Percentiles rank a stretch among this genome's conserved stretches.
Conservation (phyloP, 139 green algal species). For the Chara braunii region DNA sequence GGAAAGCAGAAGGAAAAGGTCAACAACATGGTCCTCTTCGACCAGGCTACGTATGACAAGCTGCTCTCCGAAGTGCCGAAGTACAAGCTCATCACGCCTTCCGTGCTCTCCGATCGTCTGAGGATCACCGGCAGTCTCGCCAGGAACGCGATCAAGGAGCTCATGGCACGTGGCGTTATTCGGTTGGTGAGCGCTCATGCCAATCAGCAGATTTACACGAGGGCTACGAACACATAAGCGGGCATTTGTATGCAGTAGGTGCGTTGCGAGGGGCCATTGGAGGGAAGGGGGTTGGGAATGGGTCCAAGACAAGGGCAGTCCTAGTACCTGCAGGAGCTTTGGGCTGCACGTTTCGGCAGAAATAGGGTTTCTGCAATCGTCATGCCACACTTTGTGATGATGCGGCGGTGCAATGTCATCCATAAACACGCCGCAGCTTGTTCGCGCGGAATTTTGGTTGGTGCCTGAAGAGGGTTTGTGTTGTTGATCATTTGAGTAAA, state of each 20-base stretch:
- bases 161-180: constrained; percentile 80
- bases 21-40: constrained; percentile 97
- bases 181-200: constrained; percentile 67
- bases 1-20: constrained; percentile 95
- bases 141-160: constrained; percentile 46
- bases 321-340: constrained; percentile 6
- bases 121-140: constrained; percentile 35
- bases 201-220: constrained; percentile 88
- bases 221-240: constrained; percentile 57
- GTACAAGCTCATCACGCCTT: constrained; percentile 99
- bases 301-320: no score
- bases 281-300: no score
- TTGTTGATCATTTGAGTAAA: no score
- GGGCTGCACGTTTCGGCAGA: neutral
- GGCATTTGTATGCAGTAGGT: neutral
- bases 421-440: no score
- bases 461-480: no score
- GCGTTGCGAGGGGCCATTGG: neutral
- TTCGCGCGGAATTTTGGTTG: no score
- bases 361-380: neutral
- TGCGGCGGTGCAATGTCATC: neutral
- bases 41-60: constrained; percentile 95
- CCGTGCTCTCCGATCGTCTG: constrained; percentile 76
- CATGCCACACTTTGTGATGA: neutral
- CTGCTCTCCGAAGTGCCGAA: constrained; percentile 92